Evolutionary conservation across 129 eudicot species (phyloP).

Genomic region (Sambucus nigra): DNA sequence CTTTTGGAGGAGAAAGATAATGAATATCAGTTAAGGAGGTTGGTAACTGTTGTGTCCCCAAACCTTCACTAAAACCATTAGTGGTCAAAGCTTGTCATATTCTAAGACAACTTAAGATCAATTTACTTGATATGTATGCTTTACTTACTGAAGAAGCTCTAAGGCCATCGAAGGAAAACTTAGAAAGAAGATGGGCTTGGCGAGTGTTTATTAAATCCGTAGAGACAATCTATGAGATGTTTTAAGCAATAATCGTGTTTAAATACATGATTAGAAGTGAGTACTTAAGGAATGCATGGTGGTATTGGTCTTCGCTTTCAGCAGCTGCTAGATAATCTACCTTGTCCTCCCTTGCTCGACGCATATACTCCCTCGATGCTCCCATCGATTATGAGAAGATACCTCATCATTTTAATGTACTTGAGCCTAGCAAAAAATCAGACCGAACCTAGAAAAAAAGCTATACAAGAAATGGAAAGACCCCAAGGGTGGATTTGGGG

Average conservation of each 20-base stretch:
- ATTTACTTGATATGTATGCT: slow-evolving; percentile 67
- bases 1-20: slow-evolving; percentile 6
- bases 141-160: slow-evolving; percentile 51
- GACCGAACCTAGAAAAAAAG: slow-evolving; percentile 3
- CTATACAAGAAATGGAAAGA: slow-evolving; percentile 15
- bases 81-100: slow-evolving; percentile 18
- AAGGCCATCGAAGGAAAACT: slow-evolving; percentile 11
- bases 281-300: slow-evolving; percentile 43
- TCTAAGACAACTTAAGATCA: slow-evolving; percentile 33
- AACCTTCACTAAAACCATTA: slow-evolving; percentile 25
- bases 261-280: slow-evolving; percentile 66
- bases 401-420: slow-evolving; percentile 1
- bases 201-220: slow-evolving; percentile 31
- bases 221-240: slow-evolving; percentile 41
- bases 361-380: slow-evolving; percentile 60
- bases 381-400: slow-evolving; percentile 46
- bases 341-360: slow-evolving; percentile 52
- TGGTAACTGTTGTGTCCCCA: slow-evolving; percentile 13
- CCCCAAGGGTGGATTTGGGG: slow-evolving; percentile 9
- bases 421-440: background rate
- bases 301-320: slow-evolving; percentile 69
- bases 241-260: slow-evolving; percentile 45
- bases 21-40: background rate
- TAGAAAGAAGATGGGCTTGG: slow-evolving; percentile 31
- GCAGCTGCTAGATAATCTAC: slow-evolving; percentile 59